Evolutionary conservation across 1,284 basidiomycete genomes (phyloP), one percentile per base, ranked within the genome.

Genomic region (Cryptococcus wingfieldii): DNA sequence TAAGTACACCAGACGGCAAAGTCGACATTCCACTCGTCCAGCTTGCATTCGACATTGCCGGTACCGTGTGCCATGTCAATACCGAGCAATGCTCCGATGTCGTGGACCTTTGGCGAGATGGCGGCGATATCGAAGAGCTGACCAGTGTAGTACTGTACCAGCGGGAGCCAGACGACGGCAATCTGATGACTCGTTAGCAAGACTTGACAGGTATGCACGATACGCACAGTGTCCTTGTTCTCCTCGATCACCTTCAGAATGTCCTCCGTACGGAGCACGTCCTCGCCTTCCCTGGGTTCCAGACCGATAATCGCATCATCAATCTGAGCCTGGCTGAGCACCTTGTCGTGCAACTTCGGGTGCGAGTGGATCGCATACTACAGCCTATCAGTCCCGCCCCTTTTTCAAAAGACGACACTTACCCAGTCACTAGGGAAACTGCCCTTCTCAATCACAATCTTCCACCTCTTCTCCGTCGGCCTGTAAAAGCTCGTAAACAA

Each of bases 1-100:
- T 96, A 97, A 31, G 90, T 89, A 77, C 93, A 97, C 92, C 93
- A 97, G 18, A 92, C 91, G 0, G 94, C 95, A 75, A 98, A 98
- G 78, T 98, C 95, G 64, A 92, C 87, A 59, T 84, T 80, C 95
- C 96, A 98, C 60, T 92, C 87, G 74, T 97, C 90, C 60, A 99
- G 80, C 51, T 84, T 81, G 60, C 96, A 78, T 12, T 90, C 88
- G 34, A 98, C 89, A 74, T 99, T 99, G 53, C 94, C 94, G 49
- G 88, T 83, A 1, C 89, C 95, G 77, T 99, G 96, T 4, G 96
- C 96, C 37, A 98, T 85, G 78, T 98, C 95, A 83, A 93, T 93
- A 47, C 93, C 95, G 66, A 91, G 89, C 55, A 94, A 83, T 63
- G 90, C 94, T 44, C 91, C 93, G 42, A 72, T 68, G 38, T 83